These are phyloP conservation scores for Pycnococcus provasolii DNA, from an alignment of 139 green algal genomes.

Conservation along the genomic window DNA sequence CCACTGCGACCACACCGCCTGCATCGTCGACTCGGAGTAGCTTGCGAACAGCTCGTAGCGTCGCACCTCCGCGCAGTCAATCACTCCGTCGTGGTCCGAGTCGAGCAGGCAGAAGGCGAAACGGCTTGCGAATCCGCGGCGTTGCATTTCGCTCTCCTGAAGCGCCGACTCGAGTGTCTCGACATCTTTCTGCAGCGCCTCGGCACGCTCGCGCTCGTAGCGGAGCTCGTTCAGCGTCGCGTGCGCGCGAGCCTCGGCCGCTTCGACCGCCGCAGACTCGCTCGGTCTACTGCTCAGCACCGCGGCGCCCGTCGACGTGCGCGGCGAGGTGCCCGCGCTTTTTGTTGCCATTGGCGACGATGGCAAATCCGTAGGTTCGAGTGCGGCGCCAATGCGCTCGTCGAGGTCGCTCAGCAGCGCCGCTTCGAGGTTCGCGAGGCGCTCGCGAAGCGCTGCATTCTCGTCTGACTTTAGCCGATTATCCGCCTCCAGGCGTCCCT, in stretches of 20 bases:
- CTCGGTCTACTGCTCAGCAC: not conserved
- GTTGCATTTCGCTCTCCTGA: not conserved
- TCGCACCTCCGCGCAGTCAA: conserved; percentile 32
- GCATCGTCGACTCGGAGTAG: conserved; percentile 29
- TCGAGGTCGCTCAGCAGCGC: not conserved
- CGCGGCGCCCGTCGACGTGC: no score
- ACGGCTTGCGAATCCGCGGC: conserved; percentile 37
- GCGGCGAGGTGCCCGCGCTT: not conserved
- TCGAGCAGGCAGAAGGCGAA: conserved; percentile 40
- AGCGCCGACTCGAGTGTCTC: not conserved
- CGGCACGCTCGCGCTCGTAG: not conserved
- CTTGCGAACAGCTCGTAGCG: conserved; percentile 36
- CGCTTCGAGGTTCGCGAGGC: not conserved
- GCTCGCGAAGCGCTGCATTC: not conserved
- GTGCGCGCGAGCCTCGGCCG: no score
- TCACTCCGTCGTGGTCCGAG: conserved; percentile 37
- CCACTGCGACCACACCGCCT: conserved; percentile 21
- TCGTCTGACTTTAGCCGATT: not conserved
- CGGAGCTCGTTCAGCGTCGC: not conserved
- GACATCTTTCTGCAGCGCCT: not conserved
- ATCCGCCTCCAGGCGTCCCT: not conserved
- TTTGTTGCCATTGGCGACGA: not conserved
- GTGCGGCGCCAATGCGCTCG: not conserved
- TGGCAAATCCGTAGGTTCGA: not conserved
- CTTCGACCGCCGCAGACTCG: not conserved